A percentile compares a stretch with the other conserved stretches of the same genome.
phyloP scores from a whole-genome alignment of 495 filamentous ascomycete species.

The Trichoderma erinaceum region DNA sequence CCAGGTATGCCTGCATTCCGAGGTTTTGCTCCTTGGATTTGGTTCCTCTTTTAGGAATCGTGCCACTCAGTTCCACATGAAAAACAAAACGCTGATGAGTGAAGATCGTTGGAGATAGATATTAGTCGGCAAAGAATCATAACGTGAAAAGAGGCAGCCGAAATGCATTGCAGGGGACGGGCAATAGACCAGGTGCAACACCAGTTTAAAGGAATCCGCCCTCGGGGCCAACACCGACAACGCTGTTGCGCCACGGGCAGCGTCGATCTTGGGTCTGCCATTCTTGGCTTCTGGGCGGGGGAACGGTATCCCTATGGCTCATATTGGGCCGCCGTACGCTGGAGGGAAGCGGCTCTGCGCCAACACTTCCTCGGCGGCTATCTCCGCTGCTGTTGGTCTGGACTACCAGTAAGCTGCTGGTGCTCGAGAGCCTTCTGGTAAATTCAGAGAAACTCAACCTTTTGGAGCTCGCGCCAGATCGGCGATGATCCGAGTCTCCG shows the following conservation, averaged over 20 bases:
- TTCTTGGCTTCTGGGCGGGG: constrained; percentile 18
- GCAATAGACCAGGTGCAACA: not conserved
- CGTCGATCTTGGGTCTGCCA: constrained; percentile 18
- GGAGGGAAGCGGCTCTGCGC: constrained; percentile 26
- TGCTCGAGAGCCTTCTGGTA: constrained; percentile 46
- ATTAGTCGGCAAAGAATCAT: not conserved
- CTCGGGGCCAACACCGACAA: constrained; percentile 46
- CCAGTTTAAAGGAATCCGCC: constrained; percentile 33
- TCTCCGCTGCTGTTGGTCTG: constrained; percentile 43
- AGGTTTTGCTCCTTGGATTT: not conserved
- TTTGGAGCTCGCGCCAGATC: constrained; percentile 42
- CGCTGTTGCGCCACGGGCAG: constrained; percentile 43
- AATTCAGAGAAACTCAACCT: constrained; percentile 50
- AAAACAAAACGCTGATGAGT: too few relatives aligned
- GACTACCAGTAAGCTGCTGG: constrained; percentile 46
- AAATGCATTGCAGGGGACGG: not conserved
- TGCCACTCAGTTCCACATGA: too few relatives aligned
- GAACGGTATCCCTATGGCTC: constrained; percentile 19
- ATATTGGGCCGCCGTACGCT: constrained; percentile 9
- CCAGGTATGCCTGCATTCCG: not conserved
- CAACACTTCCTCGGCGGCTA: constrained; percentile 44
- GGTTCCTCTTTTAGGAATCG: too few relatives aligned
- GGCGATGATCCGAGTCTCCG: constrained; percentile 25
- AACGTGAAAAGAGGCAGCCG: not conserved
- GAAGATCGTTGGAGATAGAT: too few relatives aligned